Evolutionary conservation across 2,329 filamentous ascomycete species (phyloP).

Genomic region (Sarocladium kiliense): DNA sequence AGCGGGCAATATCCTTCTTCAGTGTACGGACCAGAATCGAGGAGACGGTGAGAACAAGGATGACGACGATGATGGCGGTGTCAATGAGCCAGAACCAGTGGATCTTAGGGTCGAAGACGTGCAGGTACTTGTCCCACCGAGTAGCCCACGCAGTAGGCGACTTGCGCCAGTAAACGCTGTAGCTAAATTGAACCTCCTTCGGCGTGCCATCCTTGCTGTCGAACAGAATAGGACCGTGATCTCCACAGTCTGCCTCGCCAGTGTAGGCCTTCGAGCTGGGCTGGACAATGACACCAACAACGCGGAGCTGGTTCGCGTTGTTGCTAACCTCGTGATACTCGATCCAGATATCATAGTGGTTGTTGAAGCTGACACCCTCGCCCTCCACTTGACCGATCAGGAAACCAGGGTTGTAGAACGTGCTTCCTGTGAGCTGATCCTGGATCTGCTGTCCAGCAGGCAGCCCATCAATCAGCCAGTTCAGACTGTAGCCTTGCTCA

Average conservation of each 20-base stretch:
- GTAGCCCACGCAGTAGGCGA: slow-evolving; percentile 91
- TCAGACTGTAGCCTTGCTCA: slow-evolving; percentile 79
- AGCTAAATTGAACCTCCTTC: slow-evolving; percentile 74
- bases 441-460: slow-evolving; percentile 80
- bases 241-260: slow-evolving; percentile 58
- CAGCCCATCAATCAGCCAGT: slow-evolving; percentile 92
- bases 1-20: slow-evolving; percentile 91
- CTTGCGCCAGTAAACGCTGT: slow-evolving; percentile 83
- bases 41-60: slow-evolving; percentile 84
- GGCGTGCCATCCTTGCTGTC: slow-evolving; percentile 46
- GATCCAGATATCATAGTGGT: slow-evolving; percentile 90
- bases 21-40: slow-evolving; percentile 87
- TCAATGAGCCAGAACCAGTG: slow-evolving; percentile 99
- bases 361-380: slow-evolving; percentile 66
- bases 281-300: slow-evolving; percentile 87
- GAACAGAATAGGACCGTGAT: slow-evolving; percentile 57
- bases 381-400: slow-evolving; percentile 58
- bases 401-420: slow-evolving; percentile 91
- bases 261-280: slow-evolving; percentile 64
- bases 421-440: slow-evolving; percentile 69
- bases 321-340: slow-evolving; percentile 81
- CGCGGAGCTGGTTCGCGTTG: slow-evolving; percentile 65
- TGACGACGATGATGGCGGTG: slow-evolving; percentile 89
- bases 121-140: slow-evolving; percentile 97
- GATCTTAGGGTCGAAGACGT: slow-evolving; percentile 95